phyloP scores from a whole-genome alignment of 1,139 yeast genomes.

The Pichia sp. region DNA sequence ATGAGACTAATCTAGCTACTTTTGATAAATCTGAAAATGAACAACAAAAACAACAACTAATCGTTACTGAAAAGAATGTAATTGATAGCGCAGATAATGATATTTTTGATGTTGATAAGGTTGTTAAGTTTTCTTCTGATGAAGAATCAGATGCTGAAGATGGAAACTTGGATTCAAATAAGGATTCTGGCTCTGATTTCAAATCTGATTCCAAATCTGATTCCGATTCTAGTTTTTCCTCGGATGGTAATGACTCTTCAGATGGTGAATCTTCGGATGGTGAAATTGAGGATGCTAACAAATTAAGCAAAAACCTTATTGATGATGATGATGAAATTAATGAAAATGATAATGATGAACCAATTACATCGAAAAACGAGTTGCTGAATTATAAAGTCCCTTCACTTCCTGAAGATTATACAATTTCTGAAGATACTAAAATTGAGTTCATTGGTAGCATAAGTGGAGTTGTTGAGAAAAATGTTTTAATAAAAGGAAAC shows the following conservation, averaged over 20 bases:
- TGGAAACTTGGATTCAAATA: slow-evolving; percentile 1
- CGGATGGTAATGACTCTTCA: background rate
- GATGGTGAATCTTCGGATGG: background rate
- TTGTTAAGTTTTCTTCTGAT: slow-evolving; percentile 17
- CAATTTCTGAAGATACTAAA: slow-evolving; percentile 51
- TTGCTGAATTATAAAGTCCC: slow-evolving; percentile 63
- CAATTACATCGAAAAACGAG: slow-evolving; percentile 77
- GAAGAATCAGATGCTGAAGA: slow-evolving; percentile 9
- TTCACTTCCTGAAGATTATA: slow-evolving; percentile 59
- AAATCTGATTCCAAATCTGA: slow-evolving; percentile 3
- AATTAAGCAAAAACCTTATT: slow-evolving; percentile 22
- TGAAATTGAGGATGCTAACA: slow-evolving; percentile 27
- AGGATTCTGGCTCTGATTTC: background rate
- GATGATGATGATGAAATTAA: slow-evolving; percentile 31
- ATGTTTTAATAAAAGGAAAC: slow-evolving; percentile 66
- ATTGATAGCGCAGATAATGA: slow-evolving; percentile 1
- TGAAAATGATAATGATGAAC: slow-evolving; percentile 42
- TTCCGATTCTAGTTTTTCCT: slow-evolving; percentile 2
- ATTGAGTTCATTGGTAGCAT: slow-evolving; percentile 72
- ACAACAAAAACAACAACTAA: background rate
- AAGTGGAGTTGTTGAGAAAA: slow-evolving; percentile 61
- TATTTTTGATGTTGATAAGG: slow-evolving; percentile 14
- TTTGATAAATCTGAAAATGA: background rate
- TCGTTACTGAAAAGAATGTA: background rate
- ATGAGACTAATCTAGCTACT: background rate